Percentiles rank a stretch among this genome's conserved stretches.
phyloP scores from a whole-genome alignment of 2,329 filamentous ascomycete species.

The Pseudogymnoascus sp. region DNA sequence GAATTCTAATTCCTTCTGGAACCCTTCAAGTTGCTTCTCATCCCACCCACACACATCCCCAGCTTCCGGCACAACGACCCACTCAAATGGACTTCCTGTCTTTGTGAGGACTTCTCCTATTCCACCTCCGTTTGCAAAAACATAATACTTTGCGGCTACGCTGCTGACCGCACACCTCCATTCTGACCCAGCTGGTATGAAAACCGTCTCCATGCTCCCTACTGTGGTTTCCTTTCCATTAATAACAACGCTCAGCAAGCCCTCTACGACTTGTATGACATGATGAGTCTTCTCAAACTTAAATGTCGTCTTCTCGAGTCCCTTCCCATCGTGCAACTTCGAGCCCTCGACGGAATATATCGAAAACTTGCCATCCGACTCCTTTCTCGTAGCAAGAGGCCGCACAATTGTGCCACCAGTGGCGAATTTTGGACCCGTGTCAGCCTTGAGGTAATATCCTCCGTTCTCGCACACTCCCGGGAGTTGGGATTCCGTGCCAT shows the following conservation, averaged over 20 bases:
- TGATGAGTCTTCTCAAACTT: slow-evolving; percentile 42
- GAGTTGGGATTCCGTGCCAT: slow-evolving; percentile 31
- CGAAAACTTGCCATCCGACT: slow-evolving; percentile 41
- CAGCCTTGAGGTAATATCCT: slow-evolving; percentile 43
- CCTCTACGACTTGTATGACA: slow-evolving; percentile 41
- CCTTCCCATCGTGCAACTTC: slow-evolving; percentile 28
- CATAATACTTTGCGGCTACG: slow-evolving; percentile 18
- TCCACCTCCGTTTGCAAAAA: slow-evolving; percentile 24
- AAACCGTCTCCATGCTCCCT: slow-evolving; percentile 19
- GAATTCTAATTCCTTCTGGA: not conserved
- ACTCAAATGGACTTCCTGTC: slow-evolving; percentile 15
- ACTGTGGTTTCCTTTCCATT: slow-evolving; percentile 21
- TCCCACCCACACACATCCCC: not conserved
- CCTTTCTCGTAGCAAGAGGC: slow-evolving; percentile 39
- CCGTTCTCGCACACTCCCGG: slow-evolving; percentile 29
- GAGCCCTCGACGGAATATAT: slow-evolving; percentile 44
- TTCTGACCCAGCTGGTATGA: slow-evolving; percentile 18
- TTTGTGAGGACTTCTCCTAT: slow-evolving; percentile 18
- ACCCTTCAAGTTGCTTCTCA: not conserved
- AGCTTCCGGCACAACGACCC: slow-evolving; percentile 14
- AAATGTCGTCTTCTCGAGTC: slow-evolving; percentile 30
- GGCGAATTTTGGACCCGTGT: slow-evolving; percentile 39
- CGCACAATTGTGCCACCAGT: slow-evolving; percentile 37
- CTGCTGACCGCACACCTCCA: slow-evolving; percentile 17
- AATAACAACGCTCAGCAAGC: slow-evolving; percentile 34